Conservation (phyloP, 2,329 filamentous ascomycete genomes). For the Colletotrichum scovillei region DNA sequence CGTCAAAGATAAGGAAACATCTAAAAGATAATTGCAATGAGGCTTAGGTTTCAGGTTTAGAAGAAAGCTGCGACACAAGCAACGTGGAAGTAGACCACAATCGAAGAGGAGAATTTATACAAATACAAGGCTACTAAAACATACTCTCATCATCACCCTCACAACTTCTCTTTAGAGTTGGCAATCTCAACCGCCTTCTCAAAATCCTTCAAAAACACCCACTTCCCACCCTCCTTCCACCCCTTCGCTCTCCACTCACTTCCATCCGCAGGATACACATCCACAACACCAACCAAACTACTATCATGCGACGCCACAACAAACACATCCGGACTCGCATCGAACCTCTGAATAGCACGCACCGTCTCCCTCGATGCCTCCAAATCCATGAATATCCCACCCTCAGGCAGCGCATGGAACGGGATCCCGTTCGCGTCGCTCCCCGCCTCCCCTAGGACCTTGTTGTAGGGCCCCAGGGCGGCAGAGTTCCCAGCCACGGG, state of each 20-base stretch:
- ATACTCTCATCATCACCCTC: neutral
- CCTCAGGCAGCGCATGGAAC: neutral
- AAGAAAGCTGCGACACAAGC: neutral
- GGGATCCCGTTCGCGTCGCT: neutral
- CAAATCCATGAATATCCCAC: neutral
- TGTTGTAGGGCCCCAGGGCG: neutral
- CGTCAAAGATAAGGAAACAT: neutral
- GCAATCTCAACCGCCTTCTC: neutral
- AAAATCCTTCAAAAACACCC: neutral
- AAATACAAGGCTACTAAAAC: neutral
- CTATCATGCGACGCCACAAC: neutral
- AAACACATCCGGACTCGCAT: constrained; percentile 6
- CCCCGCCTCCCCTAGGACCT: neutral
- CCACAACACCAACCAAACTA: neutral
- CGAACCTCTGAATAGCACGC: neutral
- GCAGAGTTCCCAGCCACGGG: neutral
- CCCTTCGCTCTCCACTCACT: neutral
- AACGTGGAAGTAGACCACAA: neutral
- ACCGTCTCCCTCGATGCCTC: neutral
- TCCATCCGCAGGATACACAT: neutral
- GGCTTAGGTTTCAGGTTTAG: neutral
- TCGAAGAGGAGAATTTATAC: neutral
- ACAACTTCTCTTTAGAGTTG: neutral
- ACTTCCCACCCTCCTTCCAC: constrained; percentile 2
- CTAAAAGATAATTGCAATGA: neutral